phyloP scores from a whole-genome alignment of 2,329 filamentous ascomycete species.

The Monosporascus sp. region DNA sequence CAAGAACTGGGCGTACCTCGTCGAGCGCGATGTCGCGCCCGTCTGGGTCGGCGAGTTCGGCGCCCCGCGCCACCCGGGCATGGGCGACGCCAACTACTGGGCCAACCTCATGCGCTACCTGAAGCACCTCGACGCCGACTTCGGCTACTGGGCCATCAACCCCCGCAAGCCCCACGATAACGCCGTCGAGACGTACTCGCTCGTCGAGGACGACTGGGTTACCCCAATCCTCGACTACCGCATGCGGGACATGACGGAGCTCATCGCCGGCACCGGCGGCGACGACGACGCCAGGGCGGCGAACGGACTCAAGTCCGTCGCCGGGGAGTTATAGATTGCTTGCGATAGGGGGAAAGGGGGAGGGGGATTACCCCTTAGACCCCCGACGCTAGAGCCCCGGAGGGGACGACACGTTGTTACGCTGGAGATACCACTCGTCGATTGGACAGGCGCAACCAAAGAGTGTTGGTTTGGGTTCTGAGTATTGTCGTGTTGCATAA shows the following conservation, averaged over 20 bases:
- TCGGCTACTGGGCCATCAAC: conserved; percentile 68
- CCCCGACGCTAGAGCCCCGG: too few relatives aligned
- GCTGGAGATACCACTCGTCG: too few relatives aligned
- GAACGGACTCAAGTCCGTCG: background rate
- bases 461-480: too few relatives aligned
- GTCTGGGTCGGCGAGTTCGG: conserved; percentile 68
- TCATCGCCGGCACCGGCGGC: conserved; percentile 34
- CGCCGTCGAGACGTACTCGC: conserved; percentile 53
- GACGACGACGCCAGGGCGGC: background rate
- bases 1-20: conserved; percentile 60
- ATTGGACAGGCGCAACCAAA: too few relatives aligned
- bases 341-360: too few relatives aligned
- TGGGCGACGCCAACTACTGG: conserved; percentile 62
- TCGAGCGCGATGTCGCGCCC: conserved; percentile 50
- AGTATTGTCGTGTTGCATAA: too few relatives aligned
- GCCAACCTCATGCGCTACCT: conserved; percentile 56
- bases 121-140: conserved; percentile 54
- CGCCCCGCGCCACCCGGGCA: conserved; percentile 45
- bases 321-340: background rate
- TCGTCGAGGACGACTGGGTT: conserved; percentile 60
- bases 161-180: conserved; percentile 57
- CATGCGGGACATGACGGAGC: conserved; percentile 54
- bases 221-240: conserved; percentile 58
- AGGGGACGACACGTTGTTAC: too few relatives aligned
- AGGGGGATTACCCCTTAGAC: too few relatives aligned